Percentiles rank a stretch among this genome's conserved stretches.
phyloP scores from a whole-genome alignment of 140 eudicot genomes.

The Cichorium intybus region DNA sequence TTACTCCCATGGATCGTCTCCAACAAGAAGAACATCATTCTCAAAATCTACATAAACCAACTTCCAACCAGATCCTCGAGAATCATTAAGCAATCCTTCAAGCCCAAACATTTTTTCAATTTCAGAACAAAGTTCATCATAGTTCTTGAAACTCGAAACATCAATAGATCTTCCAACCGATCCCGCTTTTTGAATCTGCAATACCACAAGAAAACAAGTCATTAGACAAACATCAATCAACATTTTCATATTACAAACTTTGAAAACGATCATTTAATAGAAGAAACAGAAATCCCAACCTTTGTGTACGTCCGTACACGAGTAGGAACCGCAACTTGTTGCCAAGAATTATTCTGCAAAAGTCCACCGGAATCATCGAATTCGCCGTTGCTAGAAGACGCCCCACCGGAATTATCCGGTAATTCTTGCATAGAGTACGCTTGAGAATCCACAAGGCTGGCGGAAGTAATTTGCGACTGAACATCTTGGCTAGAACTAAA shows the following conservation, averaged over 20 bases:
- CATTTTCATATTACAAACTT: neutral
- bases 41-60: conserved; percentile 94
- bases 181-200: conserved; percentile 95
- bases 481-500: conserved; percentile 88
- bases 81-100: conserved; percentile 81
- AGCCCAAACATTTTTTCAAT: conserved; percentile 98
- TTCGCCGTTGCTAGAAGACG: conserved; percentile 93
- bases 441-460: conserved; percentile 86
- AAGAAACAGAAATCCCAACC: conserved; percentile 33
- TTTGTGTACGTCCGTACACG: conserved; percentile 90
- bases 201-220: neutral
- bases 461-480: conserved; percentile 91
- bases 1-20: conserved; percentile 99
- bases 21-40: conserved; percentile 93
- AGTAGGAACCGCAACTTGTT: conserved; percentile 78
- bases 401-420: conserved; percentile 92
- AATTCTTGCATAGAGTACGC: conserved; percentile 82
- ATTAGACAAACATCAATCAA: neutral
- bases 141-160: conserved; percentile 80
- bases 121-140: conserved; percentile 71
- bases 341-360: conserved; percentile 74
- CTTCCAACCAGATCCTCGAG: conserved; percentile 87
- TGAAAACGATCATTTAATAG: neutral
- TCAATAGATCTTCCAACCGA: conserved; percentile 98
- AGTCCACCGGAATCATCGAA: conserved; percentile 63